Conservation (phyloP, 306 rosid genomes). For the Parietaria judaica region DNA sequence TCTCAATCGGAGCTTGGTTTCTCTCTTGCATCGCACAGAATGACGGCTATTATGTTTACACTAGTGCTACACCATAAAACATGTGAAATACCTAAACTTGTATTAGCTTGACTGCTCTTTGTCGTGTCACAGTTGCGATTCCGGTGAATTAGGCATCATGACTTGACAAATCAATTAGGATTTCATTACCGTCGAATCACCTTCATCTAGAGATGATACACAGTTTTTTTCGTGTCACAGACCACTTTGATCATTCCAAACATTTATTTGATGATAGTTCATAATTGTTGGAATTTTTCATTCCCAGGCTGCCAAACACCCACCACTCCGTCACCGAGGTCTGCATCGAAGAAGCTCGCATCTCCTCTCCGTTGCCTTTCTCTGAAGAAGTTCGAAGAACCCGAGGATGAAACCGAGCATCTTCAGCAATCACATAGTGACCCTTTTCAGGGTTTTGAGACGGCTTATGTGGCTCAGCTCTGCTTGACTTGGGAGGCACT, state of each 20-base stretch:
- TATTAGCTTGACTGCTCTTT: too few species aligned
- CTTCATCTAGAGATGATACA: too few species aligned
- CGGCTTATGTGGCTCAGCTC: constrained; percentile 84
- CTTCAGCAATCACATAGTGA: constrained; percentile 53
- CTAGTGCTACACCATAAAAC: too few species aligned
- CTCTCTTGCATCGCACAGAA: too few species aligned
- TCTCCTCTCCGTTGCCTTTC: constrained; percentile 92
- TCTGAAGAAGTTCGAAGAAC: constrained; percentile 69
- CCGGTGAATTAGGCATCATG: too few species aligned
- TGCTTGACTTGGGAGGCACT: constrained; percentile 97
- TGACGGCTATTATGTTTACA: too few species aligned
- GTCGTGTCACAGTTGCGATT: too few species aligned
- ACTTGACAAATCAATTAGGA: too few species aligned
- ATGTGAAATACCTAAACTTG: too few species aligned
- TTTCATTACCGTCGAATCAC: too few species aligned
- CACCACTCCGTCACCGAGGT: constrained; percentile 64
- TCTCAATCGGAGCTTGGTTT: too few species aligned
- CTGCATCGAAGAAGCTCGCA: constrained; percentile 70
- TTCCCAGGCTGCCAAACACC: constrained; percentile 43
- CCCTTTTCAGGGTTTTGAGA: constrained; percentile 66
- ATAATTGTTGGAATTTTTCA: neutral
- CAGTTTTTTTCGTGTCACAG: too few species aligned
- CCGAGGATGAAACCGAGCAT: constrained; percentile 66
- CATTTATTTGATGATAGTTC: neutral
- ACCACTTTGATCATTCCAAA: neutral